Conservation (phyloP, 805 yeast species). For the Pichia ethanolica region DNA sequence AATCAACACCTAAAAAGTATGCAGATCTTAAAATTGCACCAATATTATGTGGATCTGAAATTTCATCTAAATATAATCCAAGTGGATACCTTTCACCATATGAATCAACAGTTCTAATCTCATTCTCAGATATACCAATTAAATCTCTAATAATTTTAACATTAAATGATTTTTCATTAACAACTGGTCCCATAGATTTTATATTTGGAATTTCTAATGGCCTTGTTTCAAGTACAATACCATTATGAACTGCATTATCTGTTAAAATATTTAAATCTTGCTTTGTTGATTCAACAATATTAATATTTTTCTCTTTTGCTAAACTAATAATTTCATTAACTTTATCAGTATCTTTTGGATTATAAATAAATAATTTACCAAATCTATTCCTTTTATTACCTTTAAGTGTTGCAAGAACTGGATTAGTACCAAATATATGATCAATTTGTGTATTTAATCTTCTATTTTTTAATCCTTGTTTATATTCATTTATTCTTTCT, state of each 20-base stretch:
- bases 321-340: constrained; percentile 36
- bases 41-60: constrained; percentile 80
- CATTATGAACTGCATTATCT: constrained; percentile 71
- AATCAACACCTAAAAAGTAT: constrained; percentile 76
- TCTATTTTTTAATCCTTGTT: constrained; percentile 12
- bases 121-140: background rate
- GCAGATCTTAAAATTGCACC: constrained; percentile 82
- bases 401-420: constrained; percentile 64
- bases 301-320: constrained; percentile 39
- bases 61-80: constrained; percentile 69
- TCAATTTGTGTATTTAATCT: constrained; percentile 46
- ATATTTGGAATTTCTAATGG: constrained; percentile 31
- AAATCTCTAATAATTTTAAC: background rate
- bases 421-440: constrained; percentile 67
- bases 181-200: background rate
- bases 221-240: constrained; percentile 63
- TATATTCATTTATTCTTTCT: constrained; percentile 8
- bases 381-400: constrained; percentile 47
- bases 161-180: constrained; percentile 1
- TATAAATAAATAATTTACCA: constrained; percentile 44
- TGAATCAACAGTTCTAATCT: constrained; percentile 1
- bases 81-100: constrained; percentile 41
- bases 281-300: constrained; percentile 27
- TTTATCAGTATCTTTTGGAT: constrained; percentile 23
- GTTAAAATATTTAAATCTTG: constrained; percentile 55